These are phyloP conservation scores for Xylaria palmicola DNA, from an alignment of 495 filamentous ascomycete species.

Conservation along the genomic window DNA sequence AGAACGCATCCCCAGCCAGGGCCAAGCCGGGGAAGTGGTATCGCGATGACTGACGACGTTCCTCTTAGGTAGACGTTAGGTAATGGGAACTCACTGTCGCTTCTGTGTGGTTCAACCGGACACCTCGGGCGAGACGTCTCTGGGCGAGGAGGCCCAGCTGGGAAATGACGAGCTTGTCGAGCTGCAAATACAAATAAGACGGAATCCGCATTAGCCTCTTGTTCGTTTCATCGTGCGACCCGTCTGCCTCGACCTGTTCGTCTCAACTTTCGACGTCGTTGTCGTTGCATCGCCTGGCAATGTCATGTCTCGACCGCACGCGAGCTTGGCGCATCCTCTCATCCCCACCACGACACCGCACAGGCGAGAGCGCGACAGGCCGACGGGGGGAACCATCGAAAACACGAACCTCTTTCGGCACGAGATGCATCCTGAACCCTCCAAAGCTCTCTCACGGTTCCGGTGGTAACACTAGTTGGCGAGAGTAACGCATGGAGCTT, in stretches of 20 bases:
- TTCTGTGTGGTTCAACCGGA: constrained; percentile 89
- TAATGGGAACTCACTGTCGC: constrained; percentile 64
- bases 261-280: not conserved
- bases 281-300: no score
- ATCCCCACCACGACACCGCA: not conserved
- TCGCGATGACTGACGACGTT: no score
- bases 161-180: constrained; percentile 95
- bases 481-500: not conserved
- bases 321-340: not conserved
- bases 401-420: constrained; percentile 75
- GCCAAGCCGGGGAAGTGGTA: no score
- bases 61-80: not conserved
- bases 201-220: not conserved
- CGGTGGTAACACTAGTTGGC: not conserved
- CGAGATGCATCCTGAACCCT: constrained; percentile 62
- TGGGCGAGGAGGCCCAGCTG: constrained; percentile 89
- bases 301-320: no score
- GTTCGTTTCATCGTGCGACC: not conserved
- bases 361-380: no score
- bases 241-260: not conserved
- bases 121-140: constrained; percentile 80
- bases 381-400: not conserved
- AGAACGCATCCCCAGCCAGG: no score
- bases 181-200: constrained; percentile 47
- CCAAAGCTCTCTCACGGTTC: not conserved